Base-by-base conservation (phyloP, 2,329 filamentous ascomycete genomes). In the Fusarium decemcellulare region DNA sequence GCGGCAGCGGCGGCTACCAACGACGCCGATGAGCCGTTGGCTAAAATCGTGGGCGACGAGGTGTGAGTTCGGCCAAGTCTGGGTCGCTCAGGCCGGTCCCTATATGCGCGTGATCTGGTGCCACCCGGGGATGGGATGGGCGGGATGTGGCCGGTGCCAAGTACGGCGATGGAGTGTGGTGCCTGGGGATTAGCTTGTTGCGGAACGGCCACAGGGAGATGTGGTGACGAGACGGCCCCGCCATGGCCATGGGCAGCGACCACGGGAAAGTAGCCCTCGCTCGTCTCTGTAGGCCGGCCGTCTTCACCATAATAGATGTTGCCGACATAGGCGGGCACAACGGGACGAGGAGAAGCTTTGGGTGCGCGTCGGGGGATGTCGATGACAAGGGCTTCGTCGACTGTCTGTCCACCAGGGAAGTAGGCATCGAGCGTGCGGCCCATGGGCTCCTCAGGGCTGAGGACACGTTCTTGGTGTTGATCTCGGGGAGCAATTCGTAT, bases 301-400 rank as follows among this genome's bases (percentile, higher is more conserved):
- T 93, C 90, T 30, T 94, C 91, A 67, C 85, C 76, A 71, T 87
- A 84, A 75, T 88, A 87, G 75, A 88, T 89, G 64, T 84, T 83
- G 47, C 57, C 50, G 18, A 59, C 53, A 52, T 73, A 69, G 16
- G 85, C 81, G 15, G 81, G 56, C 76, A 47, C 80, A 75, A 71
- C 83, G 79, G 47, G 83, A 77, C 59, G 86, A 80, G 71, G 85
- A 8, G 94, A 97, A 11, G 93, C 90, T 72, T 91, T 92, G 2
- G 95, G 94, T 0, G 93, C 95, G 63, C 92, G 88, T 57, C 90
- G 89, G 15, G 94, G 93, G 18, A 97, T 90, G 74, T 98, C 95
- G 76, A 99, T 97, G 69, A 98, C 78, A 65, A 99, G 86, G 8
- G 96, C 96, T 76, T 99, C 96, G 57, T 95, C 92, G 47, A 97